Evolutionary conservation across 1,139 yeast genomes (phyloP).

Genomic region (Kodamaea alishanica): DNA sequence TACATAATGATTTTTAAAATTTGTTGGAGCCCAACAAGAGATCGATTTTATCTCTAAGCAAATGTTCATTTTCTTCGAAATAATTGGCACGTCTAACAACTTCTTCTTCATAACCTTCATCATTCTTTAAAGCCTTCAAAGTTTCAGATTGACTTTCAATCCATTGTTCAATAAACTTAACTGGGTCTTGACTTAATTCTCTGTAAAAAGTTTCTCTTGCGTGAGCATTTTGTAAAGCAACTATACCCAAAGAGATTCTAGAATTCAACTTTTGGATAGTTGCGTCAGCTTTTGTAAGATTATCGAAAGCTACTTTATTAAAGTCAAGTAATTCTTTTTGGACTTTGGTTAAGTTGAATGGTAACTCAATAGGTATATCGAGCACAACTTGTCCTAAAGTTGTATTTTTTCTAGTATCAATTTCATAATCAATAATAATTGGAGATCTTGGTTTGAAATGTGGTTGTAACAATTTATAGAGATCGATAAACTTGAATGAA

Average conservation of each 20-base stretch:
- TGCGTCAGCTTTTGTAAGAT: constrained; percentile 42
- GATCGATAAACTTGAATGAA: constrained; percentile 64
- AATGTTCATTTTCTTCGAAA: constrained; percentile 64
- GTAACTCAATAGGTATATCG: constrained; percentile 67
- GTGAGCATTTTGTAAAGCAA: constrained; percentile 58
- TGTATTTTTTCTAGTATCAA: constrained; percentile 70
- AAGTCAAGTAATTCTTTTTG: constrained; percentile 40
- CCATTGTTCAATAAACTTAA: constrained; percentile 69
- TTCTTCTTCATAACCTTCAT: constrained; percentile 89
- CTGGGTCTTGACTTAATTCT: constrained; percentile 73
- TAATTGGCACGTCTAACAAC: constrained; percentile 78
- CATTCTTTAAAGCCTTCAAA: constrained; percentile 73
- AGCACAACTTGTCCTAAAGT: constrained; percentile 78
- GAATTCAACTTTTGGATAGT: constrained; percentile 55
- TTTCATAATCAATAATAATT: constrained; percentile 65
- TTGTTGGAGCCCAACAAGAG: constrained; percentile 50
- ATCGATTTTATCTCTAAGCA: constrained; percentile 73
- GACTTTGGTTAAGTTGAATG: constrained; percentile 39
- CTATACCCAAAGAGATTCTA: constrained; percentile 59
- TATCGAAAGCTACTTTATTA: constrained; percentile 39
- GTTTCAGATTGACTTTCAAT: constrained; percentile 71
- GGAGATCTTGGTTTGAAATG: constrained; percentile 78
- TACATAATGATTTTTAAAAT: constrained; percentile 11
- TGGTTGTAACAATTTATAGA: constrained; percentile 59
- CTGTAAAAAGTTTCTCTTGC: constrained; percentile 57